Evolutionary conservation across 768 basidiomycete species (phyloP).

Genomic region (Hericium rajendrae): DNA sequence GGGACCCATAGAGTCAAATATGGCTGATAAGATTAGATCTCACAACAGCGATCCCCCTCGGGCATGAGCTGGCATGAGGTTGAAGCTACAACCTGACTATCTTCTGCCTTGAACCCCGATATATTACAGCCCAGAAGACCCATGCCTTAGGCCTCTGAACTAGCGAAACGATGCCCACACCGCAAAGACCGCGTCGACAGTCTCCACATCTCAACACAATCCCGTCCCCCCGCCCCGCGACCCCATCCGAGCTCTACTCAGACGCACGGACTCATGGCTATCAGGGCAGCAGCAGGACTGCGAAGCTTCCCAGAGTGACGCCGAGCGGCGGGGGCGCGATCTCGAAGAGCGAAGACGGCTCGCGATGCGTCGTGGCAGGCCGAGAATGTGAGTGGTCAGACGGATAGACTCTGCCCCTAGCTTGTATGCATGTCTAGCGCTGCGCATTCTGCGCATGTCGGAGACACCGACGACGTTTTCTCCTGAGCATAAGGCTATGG

Average conservation of each 20-base stretch:
- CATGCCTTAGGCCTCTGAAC: too few relatives aligned
- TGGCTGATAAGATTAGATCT: too few relatives aligned
- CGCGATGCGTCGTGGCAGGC: constrained; percentile 64
- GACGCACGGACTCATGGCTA: constrained; percentile 36
- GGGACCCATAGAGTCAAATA: too few relatives aligned
- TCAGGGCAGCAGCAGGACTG: constrained; percentile 38
- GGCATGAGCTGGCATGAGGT: too few relatives aligned
- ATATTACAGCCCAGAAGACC: too few relatives aligned
- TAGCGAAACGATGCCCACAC: too few relatives aligned
- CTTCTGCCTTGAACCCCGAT: too few relatives aligned
- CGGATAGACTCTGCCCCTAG: not conserved
- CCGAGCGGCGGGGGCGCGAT: constrained; percentile 57
- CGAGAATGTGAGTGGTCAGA: constrained; percentile 50
- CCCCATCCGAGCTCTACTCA: constrained; percentile 21
- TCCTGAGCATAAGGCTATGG: constrained; percentile 36
- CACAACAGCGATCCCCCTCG: too few relatives aligned
- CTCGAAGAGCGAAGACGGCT: constrained; percentile 57
- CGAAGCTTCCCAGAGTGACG: constrained; percentile 51
- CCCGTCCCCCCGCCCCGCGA: not conserved
- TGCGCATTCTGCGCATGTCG: constrained; percentile 38
- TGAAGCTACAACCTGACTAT: too few relatives aligned
- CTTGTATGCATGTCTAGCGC: constrained; percentile 12
- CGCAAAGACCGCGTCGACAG: constrained; percentile 8
- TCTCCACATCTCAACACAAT: constrained; percentile 2
- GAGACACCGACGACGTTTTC: constrained; percentile 31